A percentile compares a stretch with the other conserved stretches of the same genome.
Evolutionary conservation across 805 yeast genomes (phyloP).

Genomic region (Ogataea henricii): DNA sequence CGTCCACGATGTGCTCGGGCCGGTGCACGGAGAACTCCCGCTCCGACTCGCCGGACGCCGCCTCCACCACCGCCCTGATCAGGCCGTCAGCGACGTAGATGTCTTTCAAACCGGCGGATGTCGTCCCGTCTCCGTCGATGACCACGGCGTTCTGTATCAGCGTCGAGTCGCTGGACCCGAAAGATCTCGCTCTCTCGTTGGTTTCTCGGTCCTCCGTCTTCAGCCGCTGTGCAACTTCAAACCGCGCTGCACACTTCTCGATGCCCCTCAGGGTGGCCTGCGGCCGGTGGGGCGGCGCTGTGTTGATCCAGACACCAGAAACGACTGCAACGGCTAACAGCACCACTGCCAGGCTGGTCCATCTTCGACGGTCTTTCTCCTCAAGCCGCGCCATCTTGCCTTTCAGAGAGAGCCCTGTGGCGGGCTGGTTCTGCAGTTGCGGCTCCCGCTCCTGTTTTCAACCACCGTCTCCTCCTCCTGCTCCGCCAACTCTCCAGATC

Average conservation of each 20-base stretch:
- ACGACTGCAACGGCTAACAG: not conserved
- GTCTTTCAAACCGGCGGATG: not conserved
- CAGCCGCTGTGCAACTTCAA: not conserved
- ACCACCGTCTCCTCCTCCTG: too few relatives aligned
- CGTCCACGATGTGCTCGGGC: not conserved
- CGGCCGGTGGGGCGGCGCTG: not conserved
- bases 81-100: not conserved
- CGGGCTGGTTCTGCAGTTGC: too few relatives aligned
- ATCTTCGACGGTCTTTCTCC: too few relatives aligned
- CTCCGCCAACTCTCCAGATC: not conserved
- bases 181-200: not conserved
- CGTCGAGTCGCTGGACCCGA: not conserved
- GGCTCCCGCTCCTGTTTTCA: too few relatives aligned
- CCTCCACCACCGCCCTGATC: not conserved
- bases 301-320: not conserved
- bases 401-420: too few relatives aligned
- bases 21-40: not conserved
- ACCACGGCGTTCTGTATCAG: not conserved
- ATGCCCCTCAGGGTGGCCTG: not conserved
- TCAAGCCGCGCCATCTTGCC: too few relatives aligned
- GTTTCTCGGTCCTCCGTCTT: not conserved
- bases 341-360: not conserved
- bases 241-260: not conserved
- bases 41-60: not conserved
- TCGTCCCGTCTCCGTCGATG: not conserved